Percentiles rank a stretch among this genome's conserved stretches.
Conservation (phyloP, 768 basidiomycete species). For the Dentipellis fragilis region DNA sequence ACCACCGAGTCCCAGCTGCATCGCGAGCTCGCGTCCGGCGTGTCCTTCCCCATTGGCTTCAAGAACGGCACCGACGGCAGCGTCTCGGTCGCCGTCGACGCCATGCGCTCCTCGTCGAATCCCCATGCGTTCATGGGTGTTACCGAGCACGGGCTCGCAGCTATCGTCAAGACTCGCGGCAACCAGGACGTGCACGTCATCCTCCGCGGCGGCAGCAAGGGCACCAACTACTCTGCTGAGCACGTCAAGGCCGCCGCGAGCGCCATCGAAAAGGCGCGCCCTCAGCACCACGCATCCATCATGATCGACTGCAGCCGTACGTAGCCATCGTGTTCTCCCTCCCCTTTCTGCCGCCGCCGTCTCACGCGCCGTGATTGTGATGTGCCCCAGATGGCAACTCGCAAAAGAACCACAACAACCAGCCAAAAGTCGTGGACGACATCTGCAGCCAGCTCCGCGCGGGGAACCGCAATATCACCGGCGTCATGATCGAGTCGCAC, state of each 20-base stretch:
- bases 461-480: conserved; percentile 69
- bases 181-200: conserved; percentile 84
- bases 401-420: conserved; percentile 88
- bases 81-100: conserved; percentile 85
- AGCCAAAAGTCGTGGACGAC: conserved; percentile 67
- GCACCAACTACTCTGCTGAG: conserved; percentile 80
- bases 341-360: background rate
- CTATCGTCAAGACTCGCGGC: conserved; percentile 77
- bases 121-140: conserved; percentile 97
- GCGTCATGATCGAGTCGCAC: conserved; percentile 96
- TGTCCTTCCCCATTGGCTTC: conserved; percentile 97
- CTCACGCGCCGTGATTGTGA: background rate
- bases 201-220: conserved; percentile 84
- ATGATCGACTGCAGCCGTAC: conserved; percentile 73
- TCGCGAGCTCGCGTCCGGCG: conserved; percentile 90
- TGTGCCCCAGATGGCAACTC: conserved; percentile 77
- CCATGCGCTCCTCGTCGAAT: conserved; percentile 85
- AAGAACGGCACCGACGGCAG: conserved; percentile 98
- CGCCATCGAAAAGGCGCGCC: conserved; percentile 55
- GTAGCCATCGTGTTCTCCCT: too few species aligned
- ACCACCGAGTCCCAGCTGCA: conserved; percentile 98
- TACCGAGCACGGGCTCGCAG: conserved; percentile 79
- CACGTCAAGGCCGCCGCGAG: conserved; percentile 56
- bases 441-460: conserved; percentile 66
- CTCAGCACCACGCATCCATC: conserved; percentile 47